Percentiles rank a stretch among this genome's conserved stretches.
These are phyloP conservation scores for Beauveria scarabaeidicola DNA, from an alignment of 2,329 filamentous ascomycete genomes.

Conservation along the genomic window DNA sequence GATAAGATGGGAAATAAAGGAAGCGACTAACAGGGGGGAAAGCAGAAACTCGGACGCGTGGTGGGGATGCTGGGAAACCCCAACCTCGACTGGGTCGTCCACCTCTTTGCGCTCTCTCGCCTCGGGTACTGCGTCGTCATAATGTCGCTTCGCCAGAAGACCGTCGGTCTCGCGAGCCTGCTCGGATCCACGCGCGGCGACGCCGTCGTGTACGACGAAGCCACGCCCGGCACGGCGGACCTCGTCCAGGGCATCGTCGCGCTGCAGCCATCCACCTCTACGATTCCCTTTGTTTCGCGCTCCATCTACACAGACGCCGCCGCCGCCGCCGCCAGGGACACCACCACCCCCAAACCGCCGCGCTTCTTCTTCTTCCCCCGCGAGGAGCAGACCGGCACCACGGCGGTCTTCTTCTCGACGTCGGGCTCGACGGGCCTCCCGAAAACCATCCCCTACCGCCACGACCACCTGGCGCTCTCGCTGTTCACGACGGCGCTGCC, in stretches of 20 bases:
- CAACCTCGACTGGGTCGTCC: conserved; percentile 46
- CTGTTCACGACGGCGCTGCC: background rate
- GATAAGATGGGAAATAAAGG: too few relatives aligned
- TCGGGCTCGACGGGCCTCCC: conserved; percentile 8
- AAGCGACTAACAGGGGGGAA: background rate
- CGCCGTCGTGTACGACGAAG: conserved; percentile 19
- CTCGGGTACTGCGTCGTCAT: conserved; percentile 42
- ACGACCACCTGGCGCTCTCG: background rate
- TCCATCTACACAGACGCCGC: background rate
- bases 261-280: background rate
- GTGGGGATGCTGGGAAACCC: conserved; percentile 45
- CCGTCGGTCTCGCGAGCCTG: conserved; percentile 23
- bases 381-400: background rate
- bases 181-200: conserved; percentile 19
- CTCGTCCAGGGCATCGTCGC: background rate
- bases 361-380: conserved; percentile 2
- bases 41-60: background rate
- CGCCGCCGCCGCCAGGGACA: background rate
- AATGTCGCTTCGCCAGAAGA: conserved; percentile 27
- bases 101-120: conserved; percentile 43
- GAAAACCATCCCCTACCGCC: background rate
- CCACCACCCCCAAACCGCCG: background rate
- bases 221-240: background rate
- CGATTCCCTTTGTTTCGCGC: background rate
- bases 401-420: background rate